Evolutionary conservation across 2,329 filamentous ascomycete genomes (phyloP).

Genomic region (Exophiala spinifera): DNA sequence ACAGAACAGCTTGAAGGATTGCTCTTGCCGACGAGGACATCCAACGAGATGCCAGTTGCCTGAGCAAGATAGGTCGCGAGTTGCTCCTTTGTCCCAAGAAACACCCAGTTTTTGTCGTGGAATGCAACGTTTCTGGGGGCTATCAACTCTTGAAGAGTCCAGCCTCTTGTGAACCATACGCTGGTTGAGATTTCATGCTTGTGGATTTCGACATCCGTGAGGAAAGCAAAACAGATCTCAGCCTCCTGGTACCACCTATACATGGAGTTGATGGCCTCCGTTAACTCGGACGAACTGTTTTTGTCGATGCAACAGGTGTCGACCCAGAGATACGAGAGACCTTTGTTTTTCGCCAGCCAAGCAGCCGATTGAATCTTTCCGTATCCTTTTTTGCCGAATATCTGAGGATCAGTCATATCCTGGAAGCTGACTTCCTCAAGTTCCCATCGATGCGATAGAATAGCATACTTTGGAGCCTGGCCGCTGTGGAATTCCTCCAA

Average conservation of each 20-base stretch:
- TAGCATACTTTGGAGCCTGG: constrained; percentile 25
- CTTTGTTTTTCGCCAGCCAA: constrained; percentile 29
- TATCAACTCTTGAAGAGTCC: constrained; percentile 33
- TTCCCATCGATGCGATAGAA: constrained; percentile 31
- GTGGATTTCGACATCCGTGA: constrained; percentile 29
- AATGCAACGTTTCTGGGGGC: constrained; percentile 30
- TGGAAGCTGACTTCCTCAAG: constrained; percentile 28
- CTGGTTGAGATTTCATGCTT: constrained; percentile 28
- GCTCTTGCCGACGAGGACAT: constrained; percentile 23
- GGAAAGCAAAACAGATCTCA: constrained; percentile 36
- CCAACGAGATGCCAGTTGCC: constrained; percentile 33
- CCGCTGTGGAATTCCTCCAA: constrained; percentile 20
- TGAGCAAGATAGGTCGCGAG: constrained; percentile 24
- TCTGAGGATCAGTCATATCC: constrained; percentile 15
- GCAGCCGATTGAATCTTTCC: constrained; percentile 30
- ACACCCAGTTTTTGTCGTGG: constrained; percentile 18
- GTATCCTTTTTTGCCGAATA: constrained; percentile 26
- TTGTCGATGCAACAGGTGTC: constrained; percentile 44
- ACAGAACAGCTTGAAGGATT: constrained; percentile 13
- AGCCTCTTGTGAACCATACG: constrained; percentile 32
- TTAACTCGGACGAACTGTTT: constrained; percentile 35
- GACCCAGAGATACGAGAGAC: constrained; percentile 36
- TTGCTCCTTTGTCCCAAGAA: constrained; percentile 19
- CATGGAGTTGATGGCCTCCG: constrained; percentile 35
- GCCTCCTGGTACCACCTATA: constrained; percentile 37